Base-by-base conservation (phyloP, 2,329 filamentous ascomycete species). In the Penicillium sumatraense region DNA sequence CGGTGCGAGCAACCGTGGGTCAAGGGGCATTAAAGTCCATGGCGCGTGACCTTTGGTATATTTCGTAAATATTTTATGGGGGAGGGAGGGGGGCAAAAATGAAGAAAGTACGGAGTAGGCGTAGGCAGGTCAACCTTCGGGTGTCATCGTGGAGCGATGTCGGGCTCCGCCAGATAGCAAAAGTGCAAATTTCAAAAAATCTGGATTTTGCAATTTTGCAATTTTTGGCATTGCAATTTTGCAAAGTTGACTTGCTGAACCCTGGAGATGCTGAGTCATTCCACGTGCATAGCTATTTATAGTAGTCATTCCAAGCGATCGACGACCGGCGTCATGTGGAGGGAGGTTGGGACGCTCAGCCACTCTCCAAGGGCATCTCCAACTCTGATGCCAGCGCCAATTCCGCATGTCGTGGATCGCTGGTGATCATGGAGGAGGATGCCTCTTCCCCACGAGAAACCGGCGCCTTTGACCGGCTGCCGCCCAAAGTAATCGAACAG, bases 391-490 rank as follows among this genome's bases (percentile, higher is more conserved):
- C 56, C 53, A 31, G 45, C 33, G 38, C 16, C 47, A 50, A 51
- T 60, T 53, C 52, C 33, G 55, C 54, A 65, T 62, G 58, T 66
- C 55, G 62, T 49, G 44, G 51, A 46, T 53, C 48, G 48, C 41
- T 53, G 58, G 51, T 60, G 57, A 65, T 56, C 49, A 66, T 66
- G 63, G 63, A 63, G 62, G 63, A 64, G 61, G 60, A 57, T 58
- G 57, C 38, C 53, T 54, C 56, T 40, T 53, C 51, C 35, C 46
- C 52, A 33, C 47, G 26, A 49, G 41, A 56, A 33, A 38, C 48
- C 42, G 40, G 53, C 52, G 51, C 51, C 50, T 61, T 66, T 58
- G 51, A 57, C 38, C 62, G 62, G 54, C 50, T 66, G 58, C 63
- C 63, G 44, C 38, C 51, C 14, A 64, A 56, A 53, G 57, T 65